Conservation (phyloP, 2,329 filamentous ascomycete species). For the Xylaria hypoxylon region DNA sequence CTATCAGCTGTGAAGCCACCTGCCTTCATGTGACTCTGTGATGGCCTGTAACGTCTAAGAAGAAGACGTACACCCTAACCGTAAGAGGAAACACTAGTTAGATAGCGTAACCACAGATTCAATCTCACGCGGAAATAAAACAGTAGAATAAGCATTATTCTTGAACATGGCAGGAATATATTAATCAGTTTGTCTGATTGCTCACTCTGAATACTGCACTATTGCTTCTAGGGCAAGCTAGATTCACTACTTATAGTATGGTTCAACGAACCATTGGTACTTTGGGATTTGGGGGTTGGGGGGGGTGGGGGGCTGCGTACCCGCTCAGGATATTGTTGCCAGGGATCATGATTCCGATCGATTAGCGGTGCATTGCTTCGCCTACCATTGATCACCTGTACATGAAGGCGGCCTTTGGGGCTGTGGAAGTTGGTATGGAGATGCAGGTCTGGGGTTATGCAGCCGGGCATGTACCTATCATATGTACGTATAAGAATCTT, state of each 20-base stretch:
- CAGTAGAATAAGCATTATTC: background rate
- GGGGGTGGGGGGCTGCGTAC: background rate
- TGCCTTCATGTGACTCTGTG: constrained; percentile 8
- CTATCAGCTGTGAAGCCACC: constrained; percentile 17
- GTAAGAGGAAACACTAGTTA: background rate
- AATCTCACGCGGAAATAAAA: background rate
- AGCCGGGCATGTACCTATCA: background rate
- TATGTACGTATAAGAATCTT: constrained; percentile 8
- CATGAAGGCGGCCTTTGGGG: background rate
- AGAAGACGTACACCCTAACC: background rate
- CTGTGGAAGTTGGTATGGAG: constrained; percentile 13
- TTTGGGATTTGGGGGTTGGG: background rate
- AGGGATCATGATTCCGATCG: background rate
- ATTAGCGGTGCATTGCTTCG: constrained; percentile 13
- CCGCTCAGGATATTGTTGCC: no score
- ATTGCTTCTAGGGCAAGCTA: no score
- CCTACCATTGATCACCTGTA: background rate
- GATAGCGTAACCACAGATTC: background rate
- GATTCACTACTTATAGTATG: no score
- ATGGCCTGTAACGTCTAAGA: background rate
- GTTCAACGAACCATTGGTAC: background rate
- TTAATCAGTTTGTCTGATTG: no score
- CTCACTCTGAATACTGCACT: background rate
- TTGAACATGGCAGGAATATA: background rate
- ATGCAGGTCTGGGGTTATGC: constrained; percentile 13